A percentile compares a stretch with the other conserved stretches of the same genome.
Conservation (phyloP, 2,329 filamentous ascomycete species). For the Colletotrichum godetiae region DNA sequence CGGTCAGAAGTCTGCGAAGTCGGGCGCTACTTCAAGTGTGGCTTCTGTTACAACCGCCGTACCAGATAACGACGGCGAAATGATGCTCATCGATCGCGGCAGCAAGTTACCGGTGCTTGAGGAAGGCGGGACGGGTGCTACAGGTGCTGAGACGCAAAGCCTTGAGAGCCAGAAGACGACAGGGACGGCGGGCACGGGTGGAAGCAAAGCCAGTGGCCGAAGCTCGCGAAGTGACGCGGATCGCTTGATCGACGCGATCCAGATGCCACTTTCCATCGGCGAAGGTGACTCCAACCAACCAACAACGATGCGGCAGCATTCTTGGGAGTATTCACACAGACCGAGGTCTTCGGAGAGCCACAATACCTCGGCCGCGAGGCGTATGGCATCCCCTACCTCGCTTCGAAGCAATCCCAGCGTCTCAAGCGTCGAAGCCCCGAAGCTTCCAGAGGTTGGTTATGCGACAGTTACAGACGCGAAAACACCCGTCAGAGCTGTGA, state of each 20-base stretch:
- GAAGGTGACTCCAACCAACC: constrained; percentile 10
- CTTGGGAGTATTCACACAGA: constrained; percentile 32
- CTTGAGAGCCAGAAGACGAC: constrained; percentile 46
- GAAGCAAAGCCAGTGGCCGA: constrained; percentile 53
- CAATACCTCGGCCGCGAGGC: background rate
- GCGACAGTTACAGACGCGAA: constrained; percentile 56
- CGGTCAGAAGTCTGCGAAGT: constrained; percentile 29
- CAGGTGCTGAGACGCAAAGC: constrained; percentile 42
- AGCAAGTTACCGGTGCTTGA: constrained; percentile 38
- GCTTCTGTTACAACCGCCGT: constrained; percentile 46
- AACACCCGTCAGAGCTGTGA: constrained; percentile 59
- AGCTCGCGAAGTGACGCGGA: constrained; percentile 74
- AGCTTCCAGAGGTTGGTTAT: constrained; percentile 46
- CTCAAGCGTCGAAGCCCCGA: constrained; percentile 38
- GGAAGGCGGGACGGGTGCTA: background rate
- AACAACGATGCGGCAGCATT: constrained; percentile 37
- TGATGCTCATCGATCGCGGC: constrained; percentile 69
- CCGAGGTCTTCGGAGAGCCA: background rate
- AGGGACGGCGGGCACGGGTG: constrained; percentile 50
- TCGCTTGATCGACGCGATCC: constrained; percentile 77
- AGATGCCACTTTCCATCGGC: constrained; percentile 63
- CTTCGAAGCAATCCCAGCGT: constrained; percentile 25
- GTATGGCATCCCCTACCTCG: background rate
- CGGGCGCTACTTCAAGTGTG: constrained; percentile 40
- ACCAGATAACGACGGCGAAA: constrained; percentile 59